These are phyloP conservation scores for Penicillium cinerascens DNA, from an alignment of 495 filamentous ascomycete genomes.

Conservation along the genomic window DNA sequence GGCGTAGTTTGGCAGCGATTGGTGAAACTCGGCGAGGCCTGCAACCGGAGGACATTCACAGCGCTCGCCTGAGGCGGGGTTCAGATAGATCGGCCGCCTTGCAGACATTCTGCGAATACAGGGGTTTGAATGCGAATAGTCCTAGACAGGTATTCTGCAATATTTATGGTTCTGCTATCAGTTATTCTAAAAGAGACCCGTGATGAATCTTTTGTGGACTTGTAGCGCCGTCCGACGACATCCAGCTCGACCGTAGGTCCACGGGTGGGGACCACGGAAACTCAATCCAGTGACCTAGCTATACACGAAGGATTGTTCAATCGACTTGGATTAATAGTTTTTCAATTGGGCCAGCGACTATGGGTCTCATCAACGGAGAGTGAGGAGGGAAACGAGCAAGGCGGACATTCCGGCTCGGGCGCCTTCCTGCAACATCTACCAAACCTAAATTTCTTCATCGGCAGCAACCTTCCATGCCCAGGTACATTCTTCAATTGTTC, in stretches of 20 bases:
- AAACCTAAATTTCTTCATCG: slow-evolving; percentile 3
- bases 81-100: slow-evolving; percentile 29
- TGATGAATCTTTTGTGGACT: too few relatives aligned
- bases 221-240: slow-evolving; percentile 18
- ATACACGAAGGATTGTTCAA: too few relatives aligned
- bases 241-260: not conserved
- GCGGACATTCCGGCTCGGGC: not conserved
- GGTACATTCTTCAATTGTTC: not conserved
- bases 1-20: slow-evolving; percentile 46
- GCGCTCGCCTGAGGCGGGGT: slow-evolving; percentile 23
- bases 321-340: not conserved
- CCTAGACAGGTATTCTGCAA: not conserved
- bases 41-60: slow-evolving; percentile 9
- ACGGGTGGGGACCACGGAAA: slow-evolving; percentile 5
- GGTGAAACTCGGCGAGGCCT: slow-evolving; percentile 43
- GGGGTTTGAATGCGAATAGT: not conserved
- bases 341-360: not conserved
- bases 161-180: not conserved
- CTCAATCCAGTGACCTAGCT: not conserved
- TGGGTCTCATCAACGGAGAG: too few relatives aligned
- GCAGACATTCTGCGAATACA: slow-evolving; percentile 12
- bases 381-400: not conserved
- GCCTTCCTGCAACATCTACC: slow-evolving; percentile 24
- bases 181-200: not conserved
- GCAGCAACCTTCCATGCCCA: not conserved